Conservation (phyloP, 768 basidiomycete species). For the Fistulinella prunicolor region DNA sequence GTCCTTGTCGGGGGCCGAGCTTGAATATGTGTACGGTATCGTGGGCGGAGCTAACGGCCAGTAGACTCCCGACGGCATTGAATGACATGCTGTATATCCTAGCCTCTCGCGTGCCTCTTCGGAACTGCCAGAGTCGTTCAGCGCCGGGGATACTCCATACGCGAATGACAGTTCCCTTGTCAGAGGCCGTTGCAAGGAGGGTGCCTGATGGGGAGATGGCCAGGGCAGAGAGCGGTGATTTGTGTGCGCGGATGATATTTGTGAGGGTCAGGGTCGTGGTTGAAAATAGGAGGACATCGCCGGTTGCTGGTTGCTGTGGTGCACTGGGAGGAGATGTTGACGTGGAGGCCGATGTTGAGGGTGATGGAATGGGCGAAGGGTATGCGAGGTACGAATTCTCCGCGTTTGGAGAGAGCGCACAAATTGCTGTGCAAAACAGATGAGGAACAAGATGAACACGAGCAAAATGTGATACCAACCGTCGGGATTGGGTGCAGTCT, state of each 20-base stretch:
- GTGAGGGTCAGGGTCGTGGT: constrained; percentile 87
- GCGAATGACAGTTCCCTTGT: constrained; percentile 95
- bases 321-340: constrained; percentile 38
- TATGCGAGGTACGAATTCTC: constrained; percentile 95
- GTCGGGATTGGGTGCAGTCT: constrained; percentile 93
- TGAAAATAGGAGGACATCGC: constrained; percentile 94
- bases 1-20: constrained; percentile 47
- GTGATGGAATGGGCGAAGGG: constrained; percentile 89
- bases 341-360: constrained; percentile 52
- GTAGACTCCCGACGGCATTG: constrained; percentile 76
- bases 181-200: constrained; percentile 87
- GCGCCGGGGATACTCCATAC: constrained; percentile 90
- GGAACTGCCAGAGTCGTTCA: constrained; percentile 93
- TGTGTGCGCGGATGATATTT: constrained; percentile 97
- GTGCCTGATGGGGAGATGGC: constrained; percentile 85
- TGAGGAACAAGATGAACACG: background rate
- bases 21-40: constrained; percentile 98
- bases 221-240: constrained; percentile 85
- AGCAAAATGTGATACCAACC: constrained; percentile 44
- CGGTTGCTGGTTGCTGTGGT: constrained; percentile 46
- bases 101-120: constrained; percentile 84
- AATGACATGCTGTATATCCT: constrained; percentile 84
- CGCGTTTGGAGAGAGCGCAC: constrained; percentile 89
- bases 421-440: constrained; percentile 64
- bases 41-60: constrained; percentile 88